A percentile compares a stretch with the other conserved stretches of the same genome.
phyloP scores from a whole-genome alignment of 1,284 basidiomycete species.

The Meira miltonrushii region DNA sequence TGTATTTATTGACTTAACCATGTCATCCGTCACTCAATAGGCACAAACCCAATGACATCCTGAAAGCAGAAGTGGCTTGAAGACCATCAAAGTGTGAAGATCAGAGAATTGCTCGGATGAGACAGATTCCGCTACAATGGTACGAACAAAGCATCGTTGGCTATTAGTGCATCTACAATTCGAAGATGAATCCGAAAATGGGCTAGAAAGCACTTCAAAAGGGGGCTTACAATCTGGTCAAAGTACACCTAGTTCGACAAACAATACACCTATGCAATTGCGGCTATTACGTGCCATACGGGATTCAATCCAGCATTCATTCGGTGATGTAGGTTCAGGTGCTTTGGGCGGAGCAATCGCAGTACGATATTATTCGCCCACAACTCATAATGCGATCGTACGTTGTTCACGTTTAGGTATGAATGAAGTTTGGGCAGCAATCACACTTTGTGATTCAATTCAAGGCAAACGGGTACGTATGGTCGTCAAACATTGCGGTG shows the following conservation, averaged over 20 bases:
- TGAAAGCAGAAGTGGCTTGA: too few species aligned
- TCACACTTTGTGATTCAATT: background rate
- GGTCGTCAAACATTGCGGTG: constrained; percentile 3
- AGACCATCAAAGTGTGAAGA: too few species aligned
- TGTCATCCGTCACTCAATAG: too few species aligned
- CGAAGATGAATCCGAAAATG: background rate
- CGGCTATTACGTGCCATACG: background rate
- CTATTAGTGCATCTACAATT: background rate
- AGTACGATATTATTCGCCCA: background rate
- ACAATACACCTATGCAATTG: too few species aligned
- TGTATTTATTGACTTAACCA: too few species aligned
- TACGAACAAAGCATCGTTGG: background rate
- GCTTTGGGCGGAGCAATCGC: background rate
- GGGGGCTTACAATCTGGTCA: too few species aligned
- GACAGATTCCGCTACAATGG: background rate
- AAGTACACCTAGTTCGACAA: too few species aligned
- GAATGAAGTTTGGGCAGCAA: background rate
- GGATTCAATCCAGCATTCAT: background rate
- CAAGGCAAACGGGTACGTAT: background rate
- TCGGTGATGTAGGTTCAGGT: constrained; percentile 2
- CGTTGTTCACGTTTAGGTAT: background rate
- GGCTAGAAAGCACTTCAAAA: too few species aligned
- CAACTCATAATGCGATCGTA: background rate
- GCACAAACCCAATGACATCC: too few species aligned
- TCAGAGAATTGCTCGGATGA: background rate